phyloP scores from a whole-genome alignment of 495 filamentous ascomycete genomes.

The Hypoxylon fragiforme region DNA sequence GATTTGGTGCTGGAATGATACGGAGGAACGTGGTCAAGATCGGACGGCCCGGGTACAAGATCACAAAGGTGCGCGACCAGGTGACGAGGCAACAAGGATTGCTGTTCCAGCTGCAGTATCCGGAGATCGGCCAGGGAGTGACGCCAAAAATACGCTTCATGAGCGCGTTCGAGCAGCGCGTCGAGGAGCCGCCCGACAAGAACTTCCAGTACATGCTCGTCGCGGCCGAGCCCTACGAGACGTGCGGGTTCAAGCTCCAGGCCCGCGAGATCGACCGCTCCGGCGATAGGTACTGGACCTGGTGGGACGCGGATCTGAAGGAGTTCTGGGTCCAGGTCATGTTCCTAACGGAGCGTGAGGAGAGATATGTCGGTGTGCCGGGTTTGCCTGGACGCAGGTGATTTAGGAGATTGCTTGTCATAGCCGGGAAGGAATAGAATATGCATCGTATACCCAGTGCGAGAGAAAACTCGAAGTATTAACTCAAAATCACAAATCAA shows the following conservation, averaged over 20 bases:
- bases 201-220: constrained; percentile 92
- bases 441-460: constrained; percentile 1
- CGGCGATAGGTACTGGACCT: constrained; percentile 85
- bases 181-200: constrained; percentile 94
- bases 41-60: constrained; percentile 94
- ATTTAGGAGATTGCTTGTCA: constrained; percentile 3
- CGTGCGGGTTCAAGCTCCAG: constrained; percentile 93
- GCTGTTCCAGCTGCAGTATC: constrained; percentile 93
- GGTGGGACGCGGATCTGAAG: constrained; percentile 95
- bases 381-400: constrained; percentile 65
- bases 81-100: constrained; percentile 87
- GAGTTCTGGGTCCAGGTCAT: constrained; percentile 99
- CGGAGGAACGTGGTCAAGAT: constrained; percentile 95
- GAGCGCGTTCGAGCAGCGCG: constrained; percentile 94
- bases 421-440: neutral
- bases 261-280: constrained; percentile 90
- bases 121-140: constrained; percentile 79
- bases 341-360: constrained; percentile 98
- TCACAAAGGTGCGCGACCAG: constrained; percentile 91
- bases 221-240: constrained; percentile 97
- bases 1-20: constrained; percentile 60
- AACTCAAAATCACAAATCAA: too few species aligned
- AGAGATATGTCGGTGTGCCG: constrained; percentile 91
- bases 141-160: constrained; percentile 90
- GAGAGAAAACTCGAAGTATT: too few species aligned